A percentile compares a stretch with the other conserved stretches of the same genome.
Conservation (phyloP, 345 rosid genomes). For the Bruguiera gymnorhiza region DNA sequence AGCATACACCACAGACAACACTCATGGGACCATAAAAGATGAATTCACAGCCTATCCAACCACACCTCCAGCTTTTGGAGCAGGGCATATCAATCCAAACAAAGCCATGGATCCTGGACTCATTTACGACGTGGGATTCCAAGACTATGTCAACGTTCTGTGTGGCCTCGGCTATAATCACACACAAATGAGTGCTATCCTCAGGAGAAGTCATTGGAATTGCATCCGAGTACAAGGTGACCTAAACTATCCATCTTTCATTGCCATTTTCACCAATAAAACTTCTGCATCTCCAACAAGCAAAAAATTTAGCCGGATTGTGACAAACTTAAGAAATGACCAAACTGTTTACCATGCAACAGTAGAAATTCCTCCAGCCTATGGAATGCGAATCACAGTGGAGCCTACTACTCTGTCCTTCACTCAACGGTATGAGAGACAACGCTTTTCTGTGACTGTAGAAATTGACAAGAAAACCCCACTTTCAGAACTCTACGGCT, state of each 20-base stretch:
- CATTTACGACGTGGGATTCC: constrained; percentile 28
- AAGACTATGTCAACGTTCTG: constrained; percentile 38
- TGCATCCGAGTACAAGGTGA: constrained; percentile 23
- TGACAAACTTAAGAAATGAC: constrained; percentile 19
- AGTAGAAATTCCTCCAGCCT: constrained; percentile 1
- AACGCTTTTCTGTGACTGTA: constrained; percentile 11
- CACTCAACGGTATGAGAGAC: constrained; percentile 3
- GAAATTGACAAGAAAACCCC: constrained; percentile 17
- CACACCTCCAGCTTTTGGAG: constrained; percentile 43
- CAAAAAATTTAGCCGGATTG: constrained; percentile 10
- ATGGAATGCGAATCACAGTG: constrained; percentile 7
- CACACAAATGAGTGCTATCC: constrained; percentile 35
- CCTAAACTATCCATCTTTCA: constrained; percentile 39
- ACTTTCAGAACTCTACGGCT: constrained; percentile 22
- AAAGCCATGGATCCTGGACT: constrained; percentile 51
- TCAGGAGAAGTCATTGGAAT: constrained; percentile 32
- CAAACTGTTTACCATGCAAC: constrained; percentile 7
- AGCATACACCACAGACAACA: constrained; percentile 31
- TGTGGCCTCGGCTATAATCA: constrained; percentile 33
- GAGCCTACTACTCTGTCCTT: constrained; percentile 11
- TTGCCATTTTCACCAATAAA: constrained; percentile 3
- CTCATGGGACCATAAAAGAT: constrained; percentile 16
- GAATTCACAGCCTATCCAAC: constrained; percentile 10
- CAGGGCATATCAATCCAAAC: constrained; percentile 39
- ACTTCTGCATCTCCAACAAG: not conserved